Evolutionary conservation across 2,329 filamentous ascomycete species (phyloP), one percentile per base, ranked within the genome.

Genomic region (Coniochaeta sp.): DNA sequence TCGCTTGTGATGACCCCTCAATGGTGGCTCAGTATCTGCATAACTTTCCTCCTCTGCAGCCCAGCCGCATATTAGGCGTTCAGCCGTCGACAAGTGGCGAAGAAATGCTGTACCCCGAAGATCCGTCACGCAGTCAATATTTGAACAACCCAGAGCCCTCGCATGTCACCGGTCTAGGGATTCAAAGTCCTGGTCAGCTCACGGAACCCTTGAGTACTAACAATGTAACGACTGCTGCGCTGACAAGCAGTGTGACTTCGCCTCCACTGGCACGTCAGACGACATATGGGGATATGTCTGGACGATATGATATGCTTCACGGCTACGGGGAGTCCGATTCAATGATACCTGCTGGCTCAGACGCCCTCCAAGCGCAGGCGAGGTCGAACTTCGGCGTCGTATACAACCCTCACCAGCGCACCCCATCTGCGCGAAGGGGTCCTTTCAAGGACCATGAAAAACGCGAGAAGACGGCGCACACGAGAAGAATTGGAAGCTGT

Each of bases 401-500:
- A 17, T 70, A 71, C 31, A 52, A 52, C 26, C 65, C 70, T 4
- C 69, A 72, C 50, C 69, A 74, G 59, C 70, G 72, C 44, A 72
- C 73, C 2, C 70, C 74, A 8, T 69, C 75, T 7, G 71, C 75
- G 8, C 75, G 74, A 59, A 75, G 82, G 12, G 82, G 81, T 0
- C 83, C 82, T 2, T 86, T 86, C 70, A 81, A 77, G 61, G 79
- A 82, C 58, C 73, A 76, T n/a, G 72, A 71, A 11, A 74, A 79
- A 33, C 77, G 82, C 26, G 75, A 82, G 62, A 74, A 79, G 64
- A 86, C 83, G 0, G 84, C 84, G 0, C 74, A 79, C 60, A 86
- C 83, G 1, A 76, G 84, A 61, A 81, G 79, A 59, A 80, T 83
- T 19, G 83, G 82, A 9, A 84, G 81, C 22, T 87, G 84, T 65